phyloP scores from a whole-genome alignment of 331 rosid species.

The Malus hybrid region DNA sequence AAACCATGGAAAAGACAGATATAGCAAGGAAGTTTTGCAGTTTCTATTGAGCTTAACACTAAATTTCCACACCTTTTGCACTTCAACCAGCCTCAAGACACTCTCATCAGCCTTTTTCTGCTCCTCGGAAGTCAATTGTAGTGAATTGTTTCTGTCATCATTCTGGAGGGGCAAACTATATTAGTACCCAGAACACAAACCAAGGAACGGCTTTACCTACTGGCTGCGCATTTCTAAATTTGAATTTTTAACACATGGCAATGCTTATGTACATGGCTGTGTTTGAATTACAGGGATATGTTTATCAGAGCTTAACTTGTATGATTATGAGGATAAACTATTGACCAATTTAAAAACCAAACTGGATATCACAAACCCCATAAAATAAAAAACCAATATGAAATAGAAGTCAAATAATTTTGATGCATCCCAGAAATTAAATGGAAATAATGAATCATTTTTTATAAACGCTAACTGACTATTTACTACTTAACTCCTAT shows the following conservation, averaged over 20 bases:
- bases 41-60: slow-evolving; percentile 9
- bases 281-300: neutral
- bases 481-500: neutral
- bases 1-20: neutral
- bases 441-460: neutral
- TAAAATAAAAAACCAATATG: neutral
- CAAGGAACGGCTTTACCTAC: neutral
- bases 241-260: neutral
- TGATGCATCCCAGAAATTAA: neutral
- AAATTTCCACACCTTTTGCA: slow-evolving; percentile 60
- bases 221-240: neutral
- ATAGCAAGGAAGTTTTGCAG: neutral
- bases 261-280: neutral
- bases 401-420: neutral
- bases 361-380: neutral
- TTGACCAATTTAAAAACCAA: neutral
- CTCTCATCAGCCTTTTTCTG: slow-evolving; percentile 71
- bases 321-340: neutral
- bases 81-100: slow-evolving; percentile 72
- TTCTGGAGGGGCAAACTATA: slow-evolving; percentile 42
- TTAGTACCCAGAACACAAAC: slow-evolving; percentile 22
- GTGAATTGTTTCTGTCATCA: slow-evolving; percentile 67
- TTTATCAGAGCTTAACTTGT: neutral
- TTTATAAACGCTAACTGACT: neutral
- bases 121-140: slow-evolving; percentile 71